Base-by-base conservation (phyloP, 176 grass and related monocot species). In the Avena sativa region DNA sequence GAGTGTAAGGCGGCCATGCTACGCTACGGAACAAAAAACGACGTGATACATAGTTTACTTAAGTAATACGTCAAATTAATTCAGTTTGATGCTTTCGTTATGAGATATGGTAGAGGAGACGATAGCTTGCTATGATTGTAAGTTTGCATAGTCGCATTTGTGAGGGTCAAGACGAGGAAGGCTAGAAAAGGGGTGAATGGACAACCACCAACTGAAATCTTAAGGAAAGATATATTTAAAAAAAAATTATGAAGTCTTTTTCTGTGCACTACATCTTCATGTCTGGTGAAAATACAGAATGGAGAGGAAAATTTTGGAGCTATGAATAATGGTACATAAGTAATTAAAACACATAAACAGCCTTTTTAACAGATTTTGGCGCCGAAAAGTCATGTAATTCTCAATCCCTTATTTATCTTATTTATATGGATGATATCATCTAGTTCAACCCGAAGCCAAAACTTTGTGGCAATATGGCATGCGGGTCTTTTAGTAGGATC, bases 201-300 rank as follows among this genome's bases (percentile, higher is more conserved):
- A 26, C 4, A 10, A 26, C 60, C 21, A 63, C 9, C 21, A 63
- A 63, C 60, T 26, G 10, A 63, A 63, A 25, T 63, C 21, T 55
- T 55, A 17, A 55, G 15, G 51, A 53, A 53, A 53, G 14, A 53
- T 53, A 53, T 53, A 53, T 53, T 53, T 68, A 34, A 4, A 26
- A 51, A 81, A 66, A 46, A 43, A 52, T 11, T 4, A 15, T 71
- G 65, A 44, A 9, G 8, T 26, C 43, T 49, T 62, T 65, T 80
- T 55, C 13, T 50, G 36, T 84, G 73, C 83, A 66, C 12, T 71
- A 57, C 59, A 77, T 75, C 55, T 83, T 17, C 67, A 58, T 28
- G 9, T 46, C 21, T 62, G 53, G 36, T 84, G 68, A 74, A 73
- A 72, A 28, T 60, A 60, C 57, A 38, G 52, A 60, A 58, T 6